phyloP scores from a whole-genome alignment of 768 basidiomycete genomes.

The Exidia glandulosa region DNA sequence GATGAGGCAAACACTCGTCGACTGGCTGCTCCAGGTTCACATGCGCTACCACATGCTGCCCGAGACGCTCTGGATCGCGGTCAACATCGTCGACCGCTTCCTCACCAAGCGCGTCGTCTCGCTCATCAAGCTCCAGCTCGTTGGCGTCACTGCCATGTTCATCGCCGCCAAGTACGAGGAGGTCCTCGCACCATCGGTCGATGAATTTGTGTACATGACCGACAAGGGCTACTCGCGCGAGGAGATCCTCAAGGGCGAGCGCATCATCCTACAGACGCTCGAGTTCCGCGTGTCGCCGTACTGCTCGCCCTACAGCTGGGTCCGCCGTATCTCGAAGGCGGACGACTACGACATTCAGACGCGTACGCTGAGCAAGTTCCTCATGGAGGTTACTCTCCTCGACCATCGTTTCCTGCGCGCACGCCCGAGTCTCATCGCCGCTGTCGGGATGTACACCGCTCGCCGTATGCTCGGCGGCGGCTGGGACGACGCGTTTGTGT shows the following conservation, averaged over 20 bases:
- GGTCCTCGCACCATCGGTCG: slow-evolving; percentile 91
- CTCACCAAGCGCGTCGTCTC: slow-evolving; percentile 81
- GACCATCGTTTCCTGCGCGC: slow-evolving; percentile 88
- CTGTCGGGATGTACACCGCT: slow-evolving; percentile 95
- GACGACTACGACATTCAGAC: slow-evolving; percentile 99
- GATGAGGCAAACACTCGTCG: slow-evolving; percentile 94
- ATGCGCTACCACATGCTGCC: slow-evolving; percentile 98
- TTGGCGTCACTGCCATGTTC: slow-evolving; percentile 98
- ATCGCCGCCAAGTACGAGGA: slow-evolving; percentile 99
- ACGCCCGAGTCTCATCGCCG: slow-evolving; percentile 89
- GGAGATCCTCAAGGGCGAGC: slow-evolving; percentile 96
- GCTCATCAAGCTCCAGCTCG: slow-evolving; percentile 84
- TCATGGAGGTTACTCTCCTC: slow-evolving; percentile 90
- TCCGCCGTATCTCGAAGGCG: slow-evolving; percentile 95
- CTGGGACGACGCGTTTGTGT: slow-evolving; percentile 90
- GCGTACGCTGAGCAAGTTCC: slow-evolving; percentile 91
- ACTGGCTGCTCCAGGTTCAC: slow-evolving; percentile 98
- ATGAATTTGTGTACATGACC: slow-evolving; percentile 99
- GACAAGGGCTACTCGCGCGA: slow-evolving; percentile 89
- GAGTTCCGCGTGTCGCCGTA: slow-evolving; percentile 95
- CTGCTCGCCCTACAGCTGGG: slow-evolving; percentile 99
- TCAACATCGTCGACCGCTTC: slow-evolving; percentile 94
- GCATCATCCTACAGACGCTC: slow-evolving; percentile 88
- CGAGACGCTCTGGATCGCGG: slow-evolving; percentile 97
- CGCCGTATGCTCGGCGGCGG: slow-evolving; percentile 87